A percentile compares a stretch with the other conserved stretches of the same genome.
Conservation (phyloP, 2,329 filamentous ascomycete genomes). For the Sporothrix curviconia region DNA sequence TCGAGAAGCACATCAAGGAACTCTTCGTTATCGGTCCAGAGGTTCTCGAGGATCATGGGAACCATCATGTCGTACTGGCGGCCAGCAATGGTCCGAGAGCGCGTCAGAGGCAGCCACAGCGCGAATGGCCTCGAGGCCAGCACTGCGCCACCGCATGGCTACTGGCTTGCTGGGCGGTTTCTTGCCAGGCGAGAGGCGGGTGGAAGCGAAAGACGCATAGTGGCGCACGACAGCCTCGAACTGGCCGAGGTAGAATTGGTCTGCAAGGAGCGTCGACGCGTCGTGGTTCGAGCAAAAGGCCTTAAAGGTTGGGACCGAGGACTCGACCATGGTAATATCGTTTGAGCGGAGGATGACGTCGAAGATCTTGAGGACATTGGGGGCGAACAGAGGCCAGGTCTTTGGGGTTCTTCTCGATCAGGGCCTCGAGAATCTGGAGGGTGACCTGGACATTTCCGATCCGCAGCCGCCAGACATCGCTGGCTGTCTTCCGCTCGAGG, state of each 20-base stretch:
- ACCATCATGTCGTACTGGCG: conserved; percentile 73
- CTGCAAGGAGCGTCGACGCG: conserved; percentile 73
- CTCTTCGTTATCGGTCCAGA: conserved; percentile 68
- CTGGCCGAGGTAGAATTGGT: conserved; percentile 73
- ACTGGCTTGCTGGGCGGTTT: conserved; percentile 61
- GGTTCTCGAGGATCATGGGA: conserved; percentile 78
- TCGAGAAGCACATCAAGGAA: conserved; percentile 62
- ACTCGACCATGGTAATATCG: conserved; percentile 89
- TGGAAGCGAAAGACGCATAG: conserved; percentile 75
- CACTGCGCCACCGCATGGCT: conserved; percentile 69
- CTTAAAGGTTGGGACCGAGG: conserved; percentile 78
- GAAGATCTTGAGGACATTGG: conserved; percentile 77
- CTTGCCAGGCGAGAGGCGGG: conserved; percentile 46
- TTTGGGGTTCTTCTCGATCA: conserved; percentile 88
- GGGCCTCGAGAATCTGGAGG: conserved; percentile 79
- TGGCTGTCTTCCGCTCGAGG: conserved; percentile 86
- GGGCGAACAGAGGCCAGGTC: conserved; percentile 85
- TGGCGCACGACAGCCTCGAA: conserved; percentile 75
- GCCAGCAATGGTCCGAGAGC: conserved; percentile 65
- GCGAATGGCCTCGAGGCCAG: conserved; percentile 70
- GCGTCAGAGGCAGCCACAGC: conserved; percentile 75
- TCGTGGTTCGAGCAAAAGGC: conserved; percentile 87
- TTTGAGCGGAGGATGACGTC: conserved; percentile 74
- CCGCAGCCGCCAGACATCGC: conserved; percentile 81
- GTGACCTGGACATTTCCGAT: conserved; percentile 94